Evolutionary conservation across 164 flowering plant genomes (phyloP).

Genomic region (Vitis labrusca): DNA sequence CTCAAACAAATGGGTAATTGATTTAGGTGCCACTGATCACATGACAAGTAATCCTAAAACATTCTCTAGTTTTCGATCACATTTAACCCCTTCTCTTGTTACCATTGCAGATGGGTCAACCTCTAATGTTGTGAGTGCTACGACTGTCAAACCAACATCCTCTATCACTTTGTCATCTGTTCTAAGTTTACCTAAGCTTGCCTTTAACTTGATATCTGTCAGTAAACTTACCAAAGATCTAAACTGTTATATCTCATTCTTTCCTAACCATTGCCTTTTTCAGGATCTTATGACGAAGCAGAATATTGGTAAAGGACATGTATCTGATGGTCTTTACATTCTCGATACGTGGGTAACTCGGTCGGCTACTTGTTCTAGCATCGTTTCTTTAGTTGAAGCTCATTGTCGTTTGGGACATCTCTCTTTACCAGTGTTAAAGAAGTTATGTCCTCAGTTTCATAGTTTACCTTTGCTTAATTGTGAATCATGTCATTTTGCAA

Average conservation of each 20-base stretch:
- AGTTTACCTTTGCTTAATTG: too few species aligned
- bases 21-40: neutral
- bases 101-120: conserved; percentile 2
- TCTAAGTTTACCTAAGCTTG: neutral
- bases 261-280: neutral
- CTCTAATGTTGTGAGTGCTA: neutral
- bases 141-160: neutral
- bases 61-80: neutral
- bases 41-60: neutral
- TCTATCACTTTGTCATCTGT: neutral
- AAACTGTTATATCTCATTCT: conserved; percentile 7
- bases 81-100: neutral
- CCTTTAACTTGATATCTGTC: neutral
- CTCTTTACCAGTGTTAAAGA: neutral
- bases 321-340: conserved; percentile 2
- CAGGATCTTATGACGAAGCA: too few species aligned
- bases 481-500: too few species aligned
- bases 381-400: neutral
- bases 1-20: neutral
- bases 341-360: neutral
- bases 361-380: conserved; percentile 1
- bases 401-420: conserved; percentile 14
- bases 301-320: neutral
- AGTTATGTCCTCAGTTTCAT: too few species aligned
- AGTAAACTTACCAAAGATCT: neutral